phyloP scores from a whole-genome alignment of 2,329 filamentous ascomycete genomes.

The Sordariomycetes sp. region DNA sequence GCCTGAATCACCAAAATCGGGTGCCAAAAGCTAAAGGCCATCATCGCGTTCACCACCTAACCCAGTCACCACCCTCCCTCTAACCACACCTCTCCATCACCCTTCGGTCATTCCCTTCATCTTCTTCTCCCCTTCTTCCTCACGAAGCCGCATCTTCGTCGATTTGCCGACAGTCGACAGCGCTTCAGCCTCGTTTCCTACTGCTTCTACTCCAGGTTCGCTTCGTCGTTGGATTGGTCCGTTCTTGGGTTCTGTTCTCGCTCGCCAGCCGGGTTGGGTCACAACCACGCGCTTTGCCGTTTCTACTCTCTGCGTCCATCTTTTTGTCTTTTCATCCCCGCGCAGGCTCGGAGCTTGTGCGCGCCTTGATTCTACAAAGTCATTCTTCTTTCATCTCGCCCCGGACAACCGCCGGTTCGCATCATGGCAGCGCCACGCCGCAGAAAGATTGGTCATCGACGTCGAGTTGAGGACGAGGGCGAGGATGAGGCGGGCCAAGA shows the following conservation, averaged over 20 bases:
- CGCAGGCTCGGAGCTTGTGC: too few species aligned
- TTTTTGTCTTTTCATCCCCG: neutral
- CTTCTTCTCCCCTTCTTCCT: too few species aligned
- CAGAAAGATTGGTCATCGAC: conserved; percentile 59
- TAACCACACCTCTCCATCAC: too few species aligned
- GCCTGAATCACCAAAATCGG: too few species aligned
- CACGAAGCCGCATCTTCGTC: neutral
- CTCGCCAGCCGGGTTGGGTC: conserved; percentile 2
- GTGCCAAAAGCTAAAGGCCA: too few species aligned
- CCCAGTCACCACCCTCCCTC: too few species aligned
- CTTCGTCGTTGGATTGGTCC: neutral
- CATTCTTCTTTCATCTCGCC: neutral
- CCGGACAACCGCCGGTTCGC: conserved; percentile 1
- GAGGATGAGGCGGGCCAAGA: conserved; percentile 56
- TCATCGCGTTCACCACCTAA: too few species aligned
- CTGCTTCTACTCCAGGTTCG: neutral
- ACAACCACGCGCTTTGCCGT: too few species aligned
- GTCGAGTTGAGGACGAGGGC: conserved; percentile 61
- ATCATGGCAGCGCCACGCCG: conserved; percentile 39
- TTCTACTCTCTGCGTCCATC: too few species aligned
- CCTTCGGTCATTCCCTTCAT: too few species aligned
- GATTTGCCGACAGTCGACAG: neutral
- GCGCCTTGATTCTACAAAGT: too few species aligned
- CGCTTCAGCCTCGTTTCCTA: neutral
- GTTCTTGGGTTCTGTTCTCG: neutral